Evolutionary conservation across 2,329 filamentous ascomycete species (phyloP), one percentile per base, ranked within the genome.

Genomic region (Botryotinia narcissicola): DNA sequence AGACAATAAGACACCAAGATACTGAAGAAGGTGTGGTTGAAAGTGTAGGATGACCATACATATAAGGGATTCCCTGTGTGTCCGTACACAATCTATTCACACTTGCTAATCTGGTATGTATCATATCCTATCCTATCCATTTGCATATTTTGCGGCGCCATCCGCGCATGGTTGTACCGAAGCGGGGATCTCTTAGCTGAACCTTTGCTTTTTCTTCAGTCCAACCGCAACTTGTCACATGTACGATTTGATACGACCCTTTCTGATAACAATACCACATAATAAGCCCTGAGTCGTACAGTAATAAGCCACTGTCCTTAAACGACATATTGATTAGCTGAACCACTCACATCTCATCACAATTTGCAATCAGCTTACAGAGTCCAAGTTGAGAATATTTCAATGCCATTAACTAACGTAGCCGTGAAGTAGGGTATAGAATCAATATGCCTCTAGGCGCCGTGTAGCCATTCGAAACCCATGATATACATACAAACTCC

Each of bases 361-460:
- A 57, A 57, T 35, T 68, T 37, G n/a, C 4, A 22, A 22, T 32
- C 25, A 67, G 64, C 64, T 68, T n/a, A 29, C 9, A 40, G 8
- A 44, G 14, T 22, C 37, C 18, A 60, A 22, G 8, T 37, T 66
- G 37, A 22, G 37, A 72, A 35, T 44, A 25, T 37, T 29, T 35
- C 62, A 68, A 44, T 68, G 59, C 71, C 71, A 68, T 72, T 72
- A 72, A 68, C 48, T 72, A 64, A 67, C n/a, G 37, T 67, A 72
- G 70, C 60, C 69, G 66, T 54, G 61, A 67, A 72, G 61, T 54
- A 72, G 70, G 70, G 70, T 72, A 72, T 72, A 72, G 22, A 72
- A 40, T 72, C 70, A 72, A 72, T 51, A 67, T 72, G 61, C 61
- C 69, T 51, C 60, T 72, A 22, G 46, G 70, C 70, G 60, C 70